Percentiles rank a stretch among this genome's conserved stretches.
phyloP scores from a whole-genome alignment of 2,329 filamentous ascomycete species.

The Rutstroemia sp. region DNA sequence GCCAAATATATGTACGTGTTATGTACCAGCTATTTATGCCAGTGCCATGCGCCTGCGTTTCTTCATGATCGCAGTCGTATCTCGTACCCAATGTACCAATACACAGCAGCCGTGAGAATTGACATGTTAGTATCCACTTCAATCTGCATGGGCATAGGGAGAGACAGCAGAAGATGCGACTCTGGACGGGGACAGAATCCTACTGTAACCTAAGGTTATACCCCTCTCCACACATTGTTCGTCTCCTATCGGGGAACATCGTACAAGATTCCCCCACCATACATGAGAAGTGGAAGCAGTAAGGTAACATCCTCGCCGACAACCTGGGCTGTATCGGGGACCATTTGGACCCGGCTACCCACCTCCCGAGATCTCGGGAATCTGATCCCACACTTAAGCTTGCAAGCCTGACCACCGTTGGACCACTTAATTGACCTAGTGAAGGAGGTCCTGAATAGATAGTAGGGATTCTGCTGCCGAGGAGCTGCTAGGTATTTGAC shows the following conservation, averaged over 20 bases:
- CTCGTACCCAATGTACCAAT: neutral
- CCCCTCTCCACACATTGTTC: neutral
- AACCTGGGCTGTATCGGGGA: constrained; percentile 4
- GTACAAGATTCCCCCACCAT: neutral
- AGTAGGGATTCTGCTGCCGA: neutral
- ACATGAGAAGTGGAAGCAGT: neutral
- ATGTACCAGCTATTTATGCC: neutral
- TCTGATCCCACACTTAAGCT: neutral
- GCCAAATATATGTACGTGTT: neutral
- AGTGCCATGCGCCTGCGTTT: neutral
- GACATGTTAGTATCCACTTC: neutral
- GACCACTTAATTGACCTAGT: neutral
- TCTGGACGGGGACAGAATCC: neutral
- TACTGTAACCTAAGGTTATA: neutral
- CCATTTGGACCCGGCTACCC: constrained; percentile 5
- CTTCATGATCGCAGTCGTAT: neutral
- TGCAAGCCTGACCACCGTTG: neutral
- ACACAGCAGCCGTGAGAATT: too few relatives aligned
- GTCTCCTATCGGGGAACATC: neutral
- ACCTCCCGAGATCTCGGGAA: constrained; percentile 10
- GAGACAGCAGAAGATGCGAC: too few relatives aligned
- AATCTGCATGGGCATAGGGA: constrained; percentile 1
- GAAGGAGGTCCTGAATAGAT: neutral
- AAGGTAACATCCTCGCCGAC: constrained; percentile 8
- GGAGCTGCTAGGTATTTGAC: too few relatives aligned